Conservation (phyloP, 2,329 filamentous ascomycete species). For the Botryotinia narcissicola region DNA sequence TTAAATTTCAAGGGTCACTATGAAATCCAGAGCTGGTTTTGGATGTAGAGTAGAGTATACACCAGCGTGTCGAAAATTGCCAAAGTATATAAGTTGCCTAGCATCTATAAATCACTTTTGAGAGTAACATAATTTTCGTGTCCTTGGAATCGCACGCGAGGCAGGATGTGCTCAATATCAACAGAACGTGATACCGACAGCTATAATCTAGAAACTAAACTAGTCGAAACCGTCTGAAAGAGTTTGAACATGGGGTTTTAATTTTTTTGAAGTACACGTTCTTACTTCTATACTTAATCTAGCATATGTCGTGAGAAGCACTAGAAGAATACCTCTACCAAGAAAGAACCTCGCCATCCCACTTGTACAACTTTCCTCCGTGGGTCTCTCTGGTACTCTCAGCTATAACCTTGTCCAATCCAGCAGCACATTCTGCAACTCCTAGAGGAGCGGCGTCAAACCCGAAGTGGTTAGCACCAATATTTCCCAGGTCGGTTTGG, state of each 20-base stretch:
- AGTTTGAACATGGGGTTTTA: not conserved
- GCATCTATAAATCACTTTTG: not conserved
- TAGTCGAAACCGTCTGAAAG: not conserved
- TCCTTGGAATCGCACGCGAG: not conserved
- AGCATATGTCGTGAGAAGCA: too few species aligned
- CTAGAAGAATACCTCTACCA: not conserved
- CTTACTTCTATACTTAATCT: not conserved
- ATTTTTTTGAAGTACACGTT: not conserved
- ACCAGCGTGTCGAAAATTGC: rapidly evolving
- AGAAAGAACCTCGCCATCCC: not conserved
- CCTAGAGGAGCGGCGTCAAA: constrained; percentile 24
- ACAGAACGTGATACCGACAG: not conserved
- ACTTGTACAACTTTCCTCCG: not conserved
- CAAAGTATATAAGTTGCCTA: not conserved
- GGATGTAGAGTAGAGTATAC: not conserved
- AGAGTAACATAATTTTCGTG: not conserved
- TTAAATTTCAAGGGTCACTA: not conserved
- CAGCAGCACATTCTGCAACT: not conserved
- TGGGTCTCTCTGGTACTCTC: not conserved
- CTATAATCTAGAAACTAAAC: not conserved
- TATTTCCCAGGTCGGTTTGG: constrained; percentile 33
- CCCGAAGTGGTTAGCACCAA: constrained; percentile 23
- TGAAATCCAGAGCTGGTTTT: not conserved
- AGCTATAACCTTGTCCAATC: not conserved
- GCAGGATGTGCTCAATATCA: not conserved